These are phyloP conservation scores for Eimeria zaria DNA, from an alignment of 169 alveolate species.

Conservation along the genomic window DNA sequence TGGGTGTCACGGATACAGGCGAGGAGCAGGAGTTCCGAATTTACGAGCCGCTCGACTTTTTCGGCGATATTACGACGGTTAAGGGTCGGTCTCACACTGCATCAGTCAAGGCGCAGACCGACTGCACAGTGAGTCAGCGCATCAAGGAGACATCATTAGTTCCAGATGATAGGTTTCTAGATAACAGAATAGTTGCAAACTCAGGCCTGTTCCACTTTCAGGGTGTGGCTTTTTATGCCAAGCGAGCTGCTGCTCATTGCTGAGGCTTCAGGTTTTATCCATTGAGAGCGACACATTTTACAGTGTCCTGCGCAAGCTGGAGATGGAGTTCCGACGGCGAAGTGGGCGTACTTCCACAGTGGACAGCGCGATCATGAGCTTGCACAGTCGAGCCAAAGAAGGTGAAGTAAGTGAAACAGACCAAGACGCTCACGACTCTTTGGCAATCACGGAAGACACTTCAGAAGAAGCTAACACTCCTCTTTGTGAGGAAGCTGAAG, in stretches of 20 bases:
- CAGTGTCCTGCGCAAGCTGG: constrained; percentile 57
- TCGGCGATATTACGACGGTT: constrained; percentile 80
- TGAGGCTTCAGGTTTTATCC: constrained; percentile 35
- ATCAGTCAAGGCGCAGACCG: constrained; percentile 79
- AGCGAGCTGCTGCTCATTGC: not conserved
- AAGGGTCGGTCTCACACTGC: constrained; percentile 81
- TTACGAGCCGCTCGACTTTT: constrained; percentile 75
- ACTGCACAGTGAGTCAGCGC: constrained; percentile 70
- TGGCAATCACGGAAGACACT: not conserved
- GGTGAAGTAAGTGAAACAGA: not conserved
- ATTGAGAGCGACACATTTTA: constrained; percentile 51
- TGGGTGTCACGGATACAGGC: constrained; percentile 31
- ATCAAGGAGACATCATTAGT: not conserved
- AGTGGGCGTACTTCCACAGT: constrained; percentile 59
- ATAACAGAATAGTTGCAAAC: not conserved
- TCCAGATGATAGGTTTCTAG: not conserved
- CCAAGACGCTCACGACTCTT: not conserved
- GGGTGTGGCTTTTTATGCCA: not conserved
- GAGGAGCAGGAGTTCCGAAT: constrained; percentile 78
- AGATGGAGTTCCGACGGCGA: constrained; percentile 68
- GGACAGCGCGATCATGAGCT: constrained; percentile 5
- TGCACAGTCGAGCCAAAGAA: constrained; percentile 15
- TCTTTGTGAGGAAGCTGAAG: not conserved
- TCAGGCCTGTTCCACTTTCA: not conserved
- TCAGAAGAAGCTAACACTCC: not conserved